These are phyloP conservation scores for Nakataea oryzae DNA, from an alignment of 2,329 filamentous ascomycete genomes.

Conservation along the genomic window DNA sequence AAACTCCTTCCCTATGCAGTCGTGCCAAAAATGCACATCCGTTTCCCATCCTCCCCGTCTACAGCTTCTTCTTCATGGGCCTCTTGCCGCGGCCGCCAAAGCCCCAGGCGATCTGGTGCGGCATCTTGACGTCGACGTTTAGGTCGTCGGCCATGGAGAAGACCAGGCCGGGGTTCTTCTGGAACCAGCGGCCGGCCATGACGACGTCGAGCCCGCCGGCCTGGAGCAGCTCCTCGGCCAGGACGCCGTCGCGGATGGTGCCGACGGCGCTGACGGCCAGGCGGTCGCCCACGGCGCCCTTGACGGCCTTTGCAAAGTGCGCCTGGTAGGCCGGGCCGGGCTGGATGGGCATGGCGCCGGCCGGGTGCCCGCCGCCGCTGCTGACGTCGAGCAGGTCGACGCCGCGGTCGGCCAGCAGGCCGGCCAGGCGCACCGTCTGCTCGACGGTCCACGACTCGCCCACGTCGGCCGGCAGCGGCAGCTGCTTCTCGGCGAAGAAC, in stretches of 20 bases:
- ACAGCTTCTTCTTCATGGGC: too few species aligned
- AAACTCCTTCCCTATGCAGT: too few species aligned
- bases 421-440: constrained; percentile 53
- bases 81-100: too few species aligned
- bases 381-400: constrained; percentile 70
- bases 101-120: constrained; percentile 45
- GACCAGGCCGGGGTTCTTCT: constrained; percentile 47
- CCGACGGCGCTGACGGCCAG: constrained; percentile 36
- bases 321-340: constrained; percentile 59
- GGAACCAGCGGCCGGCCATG: constrained; percentile 41
- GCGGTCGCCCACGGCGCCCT: constrained; percentile 57
- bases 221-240: constrained; percentile 40
- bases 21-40: too few species aligned
- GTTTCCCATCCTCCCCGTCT: too few species aligned
- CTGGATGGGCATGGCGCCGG: constrained; percentile 46
- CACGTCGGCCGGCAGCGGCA: too few species aligned
- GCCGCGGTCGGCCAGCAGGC: constrained; percentile 51
- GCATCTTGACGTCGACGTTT: constrained; percentile 30
- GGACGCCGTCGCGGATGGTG: constrained; percentile 29
- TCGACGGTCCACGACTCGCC: constrained; percentile 56
- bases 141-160: constrained; percentile 46
- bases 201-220: constrained; percentile 33
- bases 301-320: constrained; percentile 58
- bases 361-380: constrained; percentile 53
- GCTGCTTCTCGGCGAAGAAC: constrained; percentile 36